Conservation (phyloP, 2,329 filamentous ascomycete genomes). For the Cyclaneusma minus region DNA sequence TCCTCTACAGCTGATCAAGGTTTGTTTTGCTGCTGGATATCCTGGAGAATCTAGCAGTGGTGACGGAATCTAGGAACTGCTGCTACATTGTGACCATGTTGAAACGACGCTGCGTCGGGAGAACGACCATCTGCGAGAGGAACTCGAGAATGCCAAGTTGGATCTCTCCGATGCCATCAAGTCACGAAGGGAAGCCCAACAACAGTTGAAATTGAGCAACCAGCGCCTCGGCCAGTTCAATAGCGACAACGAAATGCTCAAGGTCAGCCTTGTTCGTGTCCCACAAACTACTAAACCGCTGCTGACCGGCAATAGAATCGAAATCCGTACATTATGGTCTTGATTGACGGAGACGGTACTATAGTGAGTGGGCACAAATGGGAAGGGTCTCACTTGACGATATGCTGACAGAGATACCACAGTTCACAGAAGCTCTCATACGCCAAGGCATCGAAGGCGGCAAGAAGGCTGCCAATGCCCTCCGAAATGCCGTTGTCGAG, state of each 20-base stretch:
- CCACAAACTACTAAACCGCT: constrained; percentile 3
- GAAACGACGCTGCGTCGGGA: constrained; percentile 28
- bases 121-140: constrained; percentile 24
- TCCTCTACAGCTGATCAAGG: constrained; percentile 3
- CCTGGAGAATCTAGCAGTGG: constrained; percentile 1
- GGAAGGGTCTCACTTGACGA: constrained; percentile 6
- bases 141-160: constrained; percentile 28
- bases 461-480: constrained; percentile 23
- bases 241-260: constrained; percentile 26
- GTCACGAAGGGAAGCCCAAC: constrained; percentile 33
- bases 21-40: constrained; percentile 1
- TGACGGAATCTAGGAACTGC: constrained; percentile 24
- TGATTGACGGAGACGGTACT: constrained; percentile 49
- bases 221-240: constrained; percentile 19
- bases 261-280: constrained; percentile 22
- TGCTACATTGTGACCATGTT: constrained; percentile 27
- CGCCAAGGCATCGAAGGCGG: constrained; percentile 31
- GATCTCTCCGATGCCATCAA: constrained; percentile 34
- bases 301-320: constrained; percentile 16
- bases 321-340: constrained; percentile 42
- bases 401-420: constrained; percentile 7
- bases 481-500: constrained; percentile 31
- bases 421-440: constrained; percentile 43
- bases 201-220: constrained; percentile 26
- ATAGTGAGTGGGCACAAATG: constrained; percentile 26